A percentile compares a stretch with the other conserved stretches of the same genome.
Evolutionary conservation across 371 early-diverging fungal genomes (phyloP).

Genomic region (Mortierella sp.): DNA sequence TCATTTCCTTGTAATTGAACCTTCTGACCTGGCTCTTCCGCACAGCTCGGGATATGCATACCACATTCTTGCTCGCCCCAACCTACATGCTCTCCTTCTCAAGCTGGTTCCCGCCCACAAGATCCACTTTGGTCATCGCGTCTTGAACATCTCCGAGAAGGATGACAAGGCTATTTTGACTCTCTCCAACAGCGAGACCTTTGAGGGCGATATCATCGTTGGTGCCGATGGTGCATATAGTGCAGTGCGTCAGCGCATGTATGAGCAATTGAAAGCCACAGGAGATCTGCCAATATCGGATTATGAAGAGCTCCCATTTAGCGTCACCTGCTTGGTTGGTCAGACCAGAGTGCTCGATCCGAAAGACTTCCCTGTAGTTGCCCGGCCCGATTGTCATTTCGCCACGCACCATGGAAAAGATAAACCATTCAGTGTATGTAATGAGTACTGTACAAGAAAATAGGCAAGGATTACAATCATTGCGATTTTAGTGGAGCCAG

Average conservation of each 20-base stretch:
- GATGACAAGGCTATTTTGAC: not conserved
- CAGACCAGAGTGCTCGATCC: not conserved
- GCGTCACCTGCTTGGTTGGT: slow-evolving; percentile 17
- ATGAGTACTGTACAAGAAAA: not conserved
- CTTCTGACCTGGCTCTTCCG: too few relatives aligned
- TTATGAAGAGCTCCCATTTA: slow-evolving; percentile 8
- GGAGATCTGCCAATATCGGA: not conserved
- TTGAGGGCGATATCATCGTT: slow-evolving; percentile 13
- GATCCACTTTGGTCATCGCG: slow-evolving; percentile 8
- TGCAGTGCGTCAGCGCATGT: slow-evolving; percentile 14
- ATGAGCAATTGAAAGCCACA: not conserved
- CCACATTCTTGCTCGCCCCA: slow-evolving; percentile 11
- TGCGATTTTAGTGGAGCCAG: too few relatives aligned
- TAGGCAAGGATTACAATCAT: not conserved
- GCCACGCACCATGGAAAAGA: not conserved
- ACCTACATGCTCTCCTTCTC: slow-evolving; percentile 7
- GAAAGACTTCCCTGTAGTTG: not conserved
- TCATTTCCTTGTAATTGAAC: not conserved
- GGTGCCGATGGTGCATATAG: slow-evolving; percentile 23
- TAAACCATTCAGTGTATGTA: slow-evolving; percentile 10
- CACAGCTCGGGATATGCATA: not conserved
- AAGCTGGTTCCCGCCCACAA: slow-evolving; percentile 15
- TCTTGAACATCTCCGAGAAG: not conserved
- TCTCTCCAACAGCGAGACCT: not conserved
- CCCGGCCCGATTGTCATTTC: not conserved